These are phyloP conservation scores for Pneumocystis oryctolagi DNA, from an alignment of 1,139 yeast genomes.

Conservation along the genomic window DNA sequence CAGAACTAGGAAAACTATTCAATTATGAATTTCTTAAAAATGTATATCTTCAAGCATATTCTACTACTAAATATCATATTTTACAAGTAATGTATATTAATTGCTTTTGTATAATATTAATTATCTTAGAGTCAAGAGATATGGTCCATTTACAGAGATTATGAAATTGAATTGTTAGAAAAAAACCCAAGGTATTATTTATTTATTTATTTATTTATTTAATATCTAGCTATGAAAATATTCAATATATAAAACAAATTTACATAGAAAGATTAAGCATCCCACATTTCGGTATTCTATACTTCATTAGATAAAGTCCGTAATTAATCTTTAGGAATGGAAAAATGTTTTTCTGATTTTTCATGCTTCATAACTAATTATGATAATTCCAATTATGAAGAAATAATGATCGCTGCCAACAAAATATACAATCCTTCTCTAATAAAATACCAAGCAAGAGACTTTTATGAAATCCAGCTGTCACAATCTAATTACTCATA, in stretches of 20 bases:
- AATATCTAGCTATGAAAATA: slow-evolving; percentile 8
- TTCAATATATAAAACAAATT: slow-evolving; percentile 19
- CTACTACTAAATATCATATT: slow-evolving; percentile 27
- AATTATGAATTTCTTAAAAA: slow-evolving; percentile 7
- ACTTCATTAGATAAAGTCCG: slow-evolving; percentile 33
- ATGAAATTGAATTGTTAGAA: slow-evolving; percentile 1
- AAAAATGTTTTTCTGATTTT: slow-evolving; percentile 31
- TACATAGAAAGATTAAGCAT: slow-evolving; percentile 28
- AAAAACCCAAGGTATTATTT: neutral
- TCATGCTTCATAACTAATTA: slow-evolving; percentile 32
- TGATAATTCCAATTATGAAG: slow-evolving; percentile 27
- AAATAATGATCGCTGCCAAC: slow-evolving; percentile 30
- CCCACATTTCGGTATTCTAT: slow-evolving; percentile 33
- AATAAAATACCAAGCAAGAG: slow-evolving; percentile 16
- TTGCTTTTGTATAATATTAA: neutral
- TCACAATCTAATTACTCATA: neutral
- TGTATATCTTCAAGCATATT: slow-evolving; percentile 16
- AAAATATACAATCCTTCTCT: slow-evolving; percentile 26
- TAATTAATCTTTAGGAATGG: slow-evolving; percentile 23
- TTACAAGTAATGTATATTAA: slow-evolving; percentile 15
- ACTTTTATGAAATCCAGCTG: slow-evolving; percentile 16
- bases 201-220: slow-evolving; percentile 9
- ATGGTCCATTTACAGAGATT: slow-evolving; percentile 25
- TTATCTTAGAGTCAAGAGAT: slow-evolving; percentile 21
- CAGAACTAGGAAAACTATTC: slow-evolving; percentile 6